Conservation (phyloP, 1,139 yeast species). For the Scheffersomyces illinoinensis region DNA sequence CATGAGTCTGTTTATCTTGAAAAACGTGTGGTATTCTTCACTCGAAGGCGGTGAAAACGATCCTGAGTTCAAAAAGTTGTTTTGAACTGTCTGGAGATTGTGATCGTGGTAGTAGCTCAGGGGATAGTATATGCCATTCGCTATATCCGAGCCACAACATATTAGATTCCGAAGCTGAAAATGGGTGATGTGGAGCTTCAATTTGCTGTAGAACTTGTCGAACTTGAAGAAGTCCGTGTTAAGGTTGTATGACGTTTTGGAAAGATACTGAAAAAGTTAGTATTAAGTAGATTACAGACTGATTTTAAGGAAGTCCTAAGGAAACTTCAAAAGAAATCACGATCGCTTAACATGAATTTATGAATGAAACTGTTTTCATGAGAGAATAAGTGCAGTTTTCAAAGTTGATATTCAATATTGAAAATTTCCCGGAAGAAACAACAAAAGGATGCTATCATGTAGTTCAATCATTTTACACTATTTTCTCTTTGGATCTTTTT, state of each 20-base stretch:
- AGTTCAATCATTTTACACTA: too few species aligned
- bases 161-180: slow-evolving; percentile 58
- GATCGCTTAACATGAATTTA: background rate
- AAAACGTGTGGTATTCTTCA: slow-evolving; percentile 33
- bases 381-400: background rate
- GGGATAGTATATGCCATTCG: slow-evolving; percentile 43
- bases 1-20: slow-evolving; percentile 37
- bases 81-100: slow-evolving; percentile 24
- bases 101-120: slow-evolving; percentile 39
- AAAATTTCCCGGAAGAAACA: too few species aligned
- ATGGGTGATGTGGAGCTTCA: slow-evolving; percentile 54
- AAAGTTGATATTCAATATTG: background rate
- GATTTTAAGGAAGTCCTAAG: background rate
- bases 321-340: background rate
- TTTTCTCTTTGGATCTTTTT: background rate
- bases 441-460: background rate
- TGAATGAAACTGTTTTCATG: background rate
- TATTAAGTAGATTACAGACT: background rate
- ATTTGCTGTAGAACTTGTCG: slow-evolving; percentile 41
- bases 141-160: slow-evolving; percentile 38
- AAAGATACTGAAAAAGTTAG: slow-evolving; percentile 22
- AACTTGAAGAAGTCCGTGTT: slow-evolving; percentile 40
- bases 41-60: slow-evolving; percentile 5
- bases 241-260: slow-evolving; percentile 18
- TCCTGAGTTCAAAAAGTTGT: slow-evolving; percentile 6